Percentiles rank a stretch among this genome's conserved stretches.
Evolutionary conservation across 2,329 filamentous ascomycete genomes (phyloP).

Genomic region (Magnaporthiopsis incrustans): DNA sequence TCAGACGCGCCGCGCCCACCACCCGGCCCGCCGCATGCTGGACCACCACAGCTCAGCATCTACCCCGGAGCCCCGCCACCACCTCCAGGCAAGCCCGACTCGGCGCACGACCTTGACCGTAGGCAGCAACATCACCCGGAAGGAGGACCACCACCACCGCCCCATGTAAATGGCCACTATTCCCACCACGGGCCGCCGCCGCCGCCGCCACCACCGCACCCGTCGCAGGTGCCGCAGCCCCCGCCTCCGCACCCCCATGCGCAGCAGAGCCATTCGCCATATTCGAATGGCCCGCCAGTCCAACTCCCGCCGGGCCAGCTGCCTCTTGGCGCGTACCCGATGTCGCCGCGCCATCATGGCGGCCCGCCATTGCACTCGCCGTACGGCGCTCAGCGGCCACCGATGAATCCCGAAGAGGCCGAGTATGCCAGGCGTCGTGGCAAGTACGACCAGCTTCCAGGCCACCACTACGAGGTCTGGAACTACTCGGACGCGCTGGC

Average conservation of each 20-base stretch:
- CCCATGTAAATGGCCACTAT: conserved; percentile 22
- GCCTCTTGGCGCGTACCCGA: conserved; percentile 40
- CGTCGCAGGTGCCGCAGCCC: conserved; percentile 24
- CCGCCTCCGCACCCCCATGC: not conserved
- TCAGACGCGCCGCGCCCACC: conserved; percentile 27
- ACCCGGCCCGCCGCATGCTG: conserved; percentile 24
- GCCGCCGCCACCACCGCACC: conserved; percentile 24
- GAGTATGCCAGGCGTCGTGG: conserved; percentile 27
- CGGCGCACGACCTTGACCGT: conserved; percentile 23
- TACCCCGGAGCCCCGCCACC: conserved; percentile 22
- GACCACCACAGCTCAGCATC: conserved; percentile 30
- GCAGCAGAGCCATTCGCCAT: conserved; percentile 2
- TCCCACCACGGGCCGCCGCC: conserved; percentile 19
- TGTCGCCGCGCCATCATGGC: conserved; percentile 39
- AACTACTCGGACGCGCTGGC: conserved; percentile 44
- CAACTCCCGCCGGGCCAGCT: conserved; percentile 40
- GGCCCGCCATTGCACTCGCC: conserved; percentile 33
- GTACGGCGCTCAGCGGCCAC: conserved; percentile 37
- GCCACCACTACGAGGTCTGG: conserved; percentile 44
- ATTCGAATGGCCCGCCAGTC: conserved; percentile 29
- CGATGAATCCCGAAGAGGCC: conserved; percentile 34
- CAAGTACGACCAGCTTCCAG: conserved; percentile 36
- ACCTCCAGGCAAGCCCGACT: conserved; percentile 8
- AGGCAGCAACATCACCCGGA: conserved; percentile 21
- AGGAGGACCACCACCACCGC: conserved; percentile 18